phyloP scores from a whole-genome alignment of 306 rosid species.

The Styphnolobium japonicum region DNA sequence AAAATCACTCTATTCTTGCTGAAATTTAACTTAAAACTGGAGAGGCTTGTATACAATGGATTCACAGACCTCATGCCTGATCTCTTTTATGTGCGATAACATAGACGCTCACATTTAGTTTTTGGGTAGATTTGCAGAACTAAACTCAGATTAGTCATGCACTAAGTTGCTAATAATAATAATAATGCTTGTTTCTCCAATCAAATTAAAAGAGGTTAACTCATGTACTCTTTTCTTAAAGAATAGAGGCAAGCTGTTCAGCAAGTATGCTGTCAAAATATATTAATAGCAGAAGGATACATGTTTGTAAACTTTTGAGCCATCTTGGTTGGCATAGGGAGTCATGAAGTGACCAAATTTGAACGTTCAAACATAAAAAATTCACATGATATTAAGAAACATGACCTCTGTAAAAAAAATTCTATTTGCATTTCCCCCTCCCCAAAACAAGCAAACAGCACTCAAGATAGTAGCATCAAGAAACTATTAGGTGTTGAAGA shows the following conservation, averaged over 20 bases:
- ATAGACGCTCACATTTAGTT: not conserved
- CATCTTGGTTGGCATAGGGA: not conserved
- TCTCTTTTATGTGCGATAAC: not conserved
- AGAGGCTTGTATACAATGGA: not conserved
- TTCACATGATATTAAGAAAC: not conserved
- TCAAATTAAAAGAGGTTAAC: not conserved
- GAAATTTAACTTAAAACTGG: not conserved
- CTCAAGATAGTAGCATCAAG: not conserved
- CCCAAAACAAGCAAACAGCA: not conserved
- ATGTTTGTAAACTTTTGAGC: not conserved
- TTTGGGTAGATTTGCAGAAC: not conserved
- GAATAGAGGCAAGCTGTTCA: not conserved
- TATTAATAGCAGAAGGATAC: too few species aligned
- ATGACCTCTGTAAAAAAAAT: not conserved
- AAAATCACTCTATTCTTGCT: not conserved
- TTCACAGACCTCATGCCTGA: not conserved
- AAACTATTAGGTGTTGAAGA: not conserved
- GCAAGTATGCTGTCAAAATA: not conserved
- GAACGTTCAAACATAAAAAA: not conserved
- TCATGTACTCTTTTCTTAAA: not conserved
- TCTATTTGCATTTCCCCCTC: not conserved
- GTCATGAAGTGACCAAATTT: not conserved
- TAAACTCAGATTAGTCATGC: not conserved
- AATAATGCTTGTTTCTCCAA: not conserved
- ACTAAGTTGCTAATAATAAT: not conserved